Evolutionary conservation across 139 green algal species (phyloP).

Genomic region (Haematococcus lacustris): DNA sequence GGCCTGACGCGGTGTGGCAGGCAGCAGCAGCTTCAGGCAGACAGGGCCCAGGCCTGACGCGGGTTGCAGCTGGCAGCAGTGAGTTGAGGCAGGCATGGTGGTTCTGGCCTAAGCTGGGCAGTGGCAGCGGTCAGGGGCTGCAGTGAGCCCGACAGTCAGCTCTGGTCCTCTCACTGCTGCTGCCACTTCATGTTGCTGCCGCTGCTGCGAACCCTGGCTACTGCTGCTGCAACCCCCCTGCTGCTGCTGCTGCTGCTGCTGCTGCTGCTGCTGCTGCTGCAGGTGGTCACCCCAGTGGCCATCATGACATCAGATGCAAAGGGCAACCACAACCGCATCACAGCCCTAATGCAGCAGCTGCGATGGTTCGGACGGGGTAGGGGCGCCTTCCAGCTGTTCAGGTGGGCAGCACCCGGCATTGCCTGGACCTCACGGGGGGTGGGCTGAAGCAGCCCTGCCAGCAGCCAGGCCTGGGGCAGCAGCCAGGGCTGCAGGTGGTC

Average conservation of each 20-base stretch:
- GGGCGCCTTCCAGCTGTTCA: slow-evolving; percentile 73
- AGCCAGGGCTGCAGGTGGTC: too few relatives aligned
- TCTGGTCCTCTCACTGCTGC: too few relatives aligned
- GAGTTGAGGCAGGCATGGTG: too few relatives aligned
- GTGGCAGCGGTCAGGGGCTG: too few relatives aligned
- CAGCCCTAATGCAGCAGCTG: slow-evolving; percentile 42
- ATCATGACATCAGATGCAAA: slow-evolving; percentile 98
- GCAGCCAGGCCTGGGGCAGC: not conserved
- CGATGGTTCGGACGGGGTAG: slow-evolving; percentile 78
- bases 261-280: not conserved
- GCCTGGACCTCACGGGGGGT: not conserved
- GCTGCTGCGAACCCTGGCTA: too few relatives aligned
- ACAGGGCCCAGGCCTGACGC: too few relatives aligned
- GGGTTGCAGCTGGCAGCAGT: too few relatives aligned
- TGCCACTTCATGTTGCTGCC: too few relatives aligned
- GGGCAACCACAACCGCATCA: slow-evolving; percentile 84
- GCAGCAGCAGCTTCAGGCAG: too few relatives aligned
- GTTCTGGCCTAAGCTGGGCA: too few relatives aligned
- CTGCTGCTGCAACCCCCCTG: not conserved
- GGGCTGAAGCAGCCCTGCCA: not conserved
- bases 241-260: not conserved
- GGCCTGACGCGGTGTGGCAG: not conserved
- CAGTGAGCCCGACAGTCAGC: too few relatives aligned
- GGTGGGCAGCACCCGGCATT: slow-evolving; percentile 10
- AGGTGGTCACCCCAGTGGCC: slow-evolving; percentile 81